Conservation (phyloP, 129 eudicot species). For the Rutidosis leptorrhynchoides region DNA sequence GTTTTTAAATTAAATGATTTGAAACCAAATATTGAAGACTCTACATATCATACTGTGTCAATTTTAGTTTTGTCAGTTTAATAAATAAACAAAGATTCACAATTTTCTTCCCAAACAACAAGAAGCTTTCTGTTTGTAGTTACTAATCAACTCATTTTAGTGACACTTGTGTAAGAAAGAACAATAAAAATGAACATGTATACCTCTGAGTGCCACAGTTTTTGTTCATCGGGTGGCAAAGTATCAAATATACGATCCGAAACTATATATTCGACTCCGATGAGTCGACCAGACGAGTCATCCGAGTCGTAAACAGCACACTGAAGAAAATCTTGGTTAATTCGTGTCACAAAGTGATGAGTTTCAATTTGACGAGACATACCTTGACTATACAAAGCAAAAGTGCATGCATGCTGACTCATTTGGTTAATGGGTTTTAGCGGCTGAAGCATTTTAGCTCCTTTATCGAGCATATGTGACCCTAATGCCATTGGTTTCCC, state of each 20-base stretch:
- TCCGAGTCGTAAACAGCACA: constrained; percentile 69
- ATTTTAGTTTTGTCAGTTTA: too few species aligned
- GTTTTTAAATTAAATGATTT: too few species aligned
- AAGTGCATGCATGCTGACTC: constrained; percentile 59
- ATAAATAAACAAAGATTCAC: too few species aligned
- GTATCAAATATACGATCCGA: constrained; percentile 44
- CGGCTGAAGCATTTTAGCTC: constrained; percentile 63
- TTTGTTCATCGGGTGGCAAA: constrained; percentile 54
- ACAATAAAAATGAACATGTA: background rate
- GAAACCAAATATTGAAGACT: too few species aligned
- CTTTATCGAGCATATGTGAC: constrained; percentile 53
- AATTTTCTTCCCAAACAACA: too few species aligned
- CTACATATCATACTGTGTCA: too few species aligned
- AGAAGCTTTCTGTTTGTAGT: background rate
- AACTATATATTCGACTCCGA: constrained; percentile 61
- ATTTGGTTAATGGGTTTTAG: constrained; percentile 57
- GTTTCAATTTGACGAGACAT: constrained; percentile 67
- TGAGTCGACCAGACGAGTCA: constrained; percentile 43
- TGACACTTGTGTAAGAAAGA: background rate
- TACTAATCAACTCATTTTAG: background rate
- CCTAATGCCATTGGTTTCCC: constrained; percentile 50
- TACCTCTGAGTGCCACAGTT: constrained; percentile 69
- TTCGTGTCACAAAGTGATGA: constrained; percentile 49
- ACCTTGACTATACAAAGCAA: constrained; percentile 57
- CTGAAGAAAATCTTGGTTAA: constrained; percentile 69